Evolutionary conservation across 345 rosid species (phyloP).

Genomic region (Hibiscus syriacus): DNA sequence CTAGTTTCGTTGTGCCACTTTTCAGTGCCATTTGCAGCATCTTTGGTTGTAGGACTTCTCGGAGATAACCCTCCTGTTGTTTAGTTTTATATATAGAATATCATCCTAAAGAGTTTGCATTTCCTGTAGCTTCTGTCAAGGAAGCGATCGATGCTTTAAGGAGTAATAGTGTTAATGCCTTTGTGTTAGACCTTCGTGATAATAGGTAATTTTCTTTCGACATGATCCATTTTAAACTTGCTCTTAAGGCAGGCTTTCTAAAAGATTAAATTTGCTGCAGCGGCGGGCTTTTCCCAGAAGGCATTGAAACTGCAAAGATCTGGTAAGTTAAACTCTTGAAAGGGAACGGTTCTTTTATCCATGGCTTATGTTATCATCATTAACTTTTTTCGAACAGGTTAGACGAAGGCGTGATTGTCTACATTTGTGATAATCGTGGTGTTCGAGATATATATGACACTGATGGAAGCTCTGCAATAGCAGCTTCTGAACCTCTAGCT

Average conservation of each 20-base stretch:
- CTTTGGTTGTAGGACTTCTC: not conserved
- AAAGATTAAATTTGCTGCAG: slow-evolving; percentile 53
- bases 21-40: not conserved
- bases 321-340: slow-evolving; percentile 47
- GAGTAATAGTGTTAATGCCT: slow-evolving; percentile 63
- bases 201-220: slow-evolving; percentile 61
- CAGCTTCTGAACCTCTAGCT: slow-evolving; percentile 76
- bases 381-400: slow-evolving; percentile 43
- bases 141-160: slow-evolving; percentile 71
- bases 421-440: slow-evolving; percentile 79
- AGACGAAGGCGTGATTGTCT: slow-evolving; percentile 92
- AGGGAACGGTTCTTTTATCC: not conserved
- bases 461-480: slow-evolving; percentile 73
- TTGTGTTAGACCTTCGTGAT: slow-evolving; percentile 91
- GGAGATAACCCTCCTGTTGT: not conserved
- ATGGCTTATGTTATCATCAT: not conserved
- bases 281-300: slow-evolving; percentile 96
- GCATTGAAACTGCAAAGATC: slow-evolving; percentile 85
- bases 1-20: not conserved
- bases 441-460: slow-evolving; percentile 87
- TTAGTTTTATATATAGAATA: not conserved
- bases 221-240: slow-evolving; percentile 14
- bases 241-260: slow-evolving; percentile 25
- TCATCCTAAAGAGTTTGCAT: slow-evolving; percentile 10
- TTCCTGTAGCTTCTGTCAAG: slow-evolving; percentile 62